Conservation (phyloP, 148 eudicot genomes). For the Vaccinium macrocarpon region DNA sequence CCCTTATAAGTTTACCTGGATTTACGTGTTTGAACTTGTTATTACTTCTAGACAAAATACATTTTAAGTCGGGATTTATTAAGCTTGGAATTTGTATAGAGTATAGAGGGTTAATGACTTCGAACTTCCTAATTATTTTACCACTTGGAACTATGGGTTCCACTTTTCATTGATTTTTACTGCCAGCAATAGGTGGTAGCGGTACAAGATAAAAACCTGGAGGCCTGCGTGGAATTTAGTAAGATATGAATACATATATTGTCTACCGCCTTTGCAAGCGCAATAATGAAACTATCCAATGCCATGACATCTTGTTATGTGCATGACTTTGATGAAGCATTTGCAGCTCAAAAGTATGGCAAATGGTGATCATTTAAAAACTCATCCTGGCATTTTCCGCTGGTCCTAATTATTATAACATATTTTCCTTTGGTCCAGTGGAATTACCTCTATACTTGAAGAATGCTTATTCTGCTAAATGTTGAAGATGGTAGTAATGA, state of each 20-base stretch:
- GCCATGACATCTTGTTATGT: not conserved
- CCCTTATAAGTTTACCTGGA: not conserved
- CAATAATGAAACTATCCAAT: not conserved
- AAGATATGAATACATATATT: not conserved
- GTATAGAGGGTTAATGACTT: not conserved
- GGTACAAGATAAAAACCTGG: not conserved
- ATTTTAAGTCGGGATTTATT: not conserved
- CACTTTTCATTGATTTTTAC: not conserved
- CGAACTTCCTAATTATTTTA: not conserved
- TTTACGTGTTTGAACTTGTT: not conserved
- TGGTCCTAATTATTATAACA: conserved; percentile 1
- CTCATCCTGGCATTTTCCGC: not conserved
- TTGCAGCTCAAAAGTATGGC: not conserved
- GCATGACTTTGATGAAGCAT: not conserved
- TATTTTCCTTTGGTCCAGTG: not conserved
- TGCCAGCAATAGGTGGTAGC: not conserved
- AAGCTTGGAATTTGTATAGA: not conserved
- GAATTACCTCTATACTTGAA: not conserved
- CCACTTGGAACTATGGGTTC: not conserved
- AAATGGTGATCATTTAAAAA: not conserved
- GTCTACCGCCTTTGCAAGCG: not conserved
- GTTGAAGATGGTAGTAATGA: not conserved
- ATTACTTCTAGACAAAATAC: not conserved
- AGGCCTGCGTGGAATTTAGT: not conserved
- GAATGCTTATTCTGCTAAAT: not conserved